Conservation (phyloP, 352 stramenopile species). For the Thraustotheca clavata region DNA sequence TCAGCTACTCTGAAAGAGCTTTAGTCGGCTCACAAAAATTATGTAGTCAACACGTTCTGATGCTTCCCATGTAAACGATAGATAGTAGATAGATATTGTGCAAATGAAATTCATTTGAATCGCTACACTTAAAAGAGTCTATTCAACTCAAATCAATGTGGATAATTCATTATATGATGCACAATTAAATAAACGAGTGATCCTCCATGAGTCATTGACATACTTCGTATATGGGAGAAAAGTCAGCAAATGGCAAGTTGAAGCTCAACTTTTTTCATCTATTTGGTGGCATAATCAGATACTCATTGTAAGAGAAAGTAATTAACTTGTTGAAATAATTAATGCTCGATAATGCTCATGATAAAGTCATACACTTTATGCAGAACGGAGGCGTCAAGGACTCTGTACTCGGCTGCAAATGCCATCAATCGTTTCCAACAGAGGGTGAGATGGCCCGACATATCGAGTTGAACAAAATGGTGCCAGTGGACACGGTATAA, state of each 20-base stretch:
- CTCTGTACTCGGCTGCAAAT: conserved; percentile 50
- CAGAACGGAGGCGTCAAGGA: conserved; percentile 50
- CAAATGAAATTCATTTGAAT: conserved; percentile 21
- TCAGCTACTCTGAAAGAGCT: conserved; percentile 24
- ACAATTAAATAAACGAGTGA: too few species aligned
- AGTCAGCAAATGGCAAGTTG: neutral
- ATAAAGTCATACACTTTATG: conserved; percentile 48
- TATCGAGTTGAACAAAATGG: conserved; percentile 48
- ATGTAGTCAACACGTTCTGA: conserved; percentile 22
- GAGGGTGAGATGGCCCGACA: conserved; percentile 40
- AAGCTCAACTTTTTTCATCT: neutral
- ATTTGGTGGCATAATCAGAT: too few species aligned
- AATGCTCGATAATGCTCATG: conserved; percentile 31
- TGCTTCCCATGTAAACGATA: conserved; percentile 3
- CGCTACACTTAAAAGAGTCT: conserved; percentile 22
- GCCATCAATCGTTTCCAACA: conserved; percentile 54
- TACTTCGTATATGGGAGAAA: too few species aligned
- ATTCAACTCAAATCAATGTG: conserved; percentile 15
- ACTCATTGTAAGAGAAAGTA: too few species aligned
- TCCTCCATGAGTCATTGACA: too few species aligned
- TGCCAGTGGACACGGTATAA: conserved; percentile 46
- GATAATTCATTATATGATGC: conserved; percentile 19
- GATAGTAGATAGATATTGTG: conserved; percentile 7
- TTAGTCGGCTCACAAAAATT: conserved; percentile 23
- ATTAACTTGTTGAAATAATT: too few species aligned